Evolutionary conservation across 176 grass and related monocot genomes (phyloP).

Genomic region (Phoenix roebelenii): DNA sequence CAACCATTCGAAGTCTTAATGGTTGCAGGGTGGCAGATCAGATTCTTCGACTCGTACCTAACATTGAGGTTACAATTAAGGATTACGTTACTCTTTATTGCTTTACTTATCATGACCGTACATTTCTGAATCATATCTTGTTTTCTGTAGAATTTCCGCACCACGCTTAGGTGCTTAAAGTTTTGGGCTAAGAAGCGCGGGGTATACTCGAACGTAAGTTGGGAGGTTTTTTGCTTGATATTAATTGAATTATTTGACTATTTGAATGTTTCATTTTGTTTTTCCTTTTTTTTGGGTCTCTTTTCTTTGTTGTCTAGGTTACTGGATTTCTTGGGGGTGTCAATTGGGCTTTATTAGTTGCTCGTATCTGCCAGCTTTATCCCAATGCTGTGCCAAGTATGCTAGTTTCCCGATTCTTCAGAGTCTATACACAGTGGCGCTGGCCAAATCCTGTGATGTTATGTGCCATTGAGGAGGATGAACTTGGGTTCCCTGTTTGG

Average conservation of each 20-base stretch:
- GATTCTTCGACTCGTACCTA: conserved; percentile 92
- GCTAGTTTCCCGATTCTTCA: conserved; percentile 85
- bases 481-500: conserved; percentile 84
- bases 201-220: conserved; percentile 85
- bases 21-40: conserved; percentile 91
- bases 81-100: background rate
- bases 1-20: conserved; percentile 89
- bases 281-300: background rate
- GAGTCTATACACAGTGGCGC: conserved; percentile 81
- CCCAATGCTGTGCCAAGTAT: conserved; percentile 94
- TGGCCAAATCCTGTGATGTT: conserved; percentile 98
- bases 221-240: background rate
- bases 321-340: conserved; percentile 97
- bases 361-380: conserved; percentile 84
- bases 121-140: too few relatives aligned
- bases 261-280: background rate
- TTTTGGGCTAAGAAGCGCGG: conserved; percentile 85
- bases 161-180: conserved; percentile 74
- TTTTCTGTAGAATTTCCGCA: conserved; percentile 64
- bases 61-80: conserved; percentile 47
- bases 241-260: too few relatives aligned
- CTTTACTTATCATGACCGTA: too few relatives aligned
- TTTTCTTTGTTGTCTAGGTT: conserved; percentile 34
- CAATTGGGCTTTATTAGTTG: conserved; percentile 87
- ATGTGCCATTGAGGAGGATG: conserved; percentile 80